Percentiles rank a stretch among this genome's conserved stretches.
Evolutionary conservation across 371 early-diverging fungal species (phyloP).

Genomic region (Paramicrosporidium saccamoebae): DNA sequence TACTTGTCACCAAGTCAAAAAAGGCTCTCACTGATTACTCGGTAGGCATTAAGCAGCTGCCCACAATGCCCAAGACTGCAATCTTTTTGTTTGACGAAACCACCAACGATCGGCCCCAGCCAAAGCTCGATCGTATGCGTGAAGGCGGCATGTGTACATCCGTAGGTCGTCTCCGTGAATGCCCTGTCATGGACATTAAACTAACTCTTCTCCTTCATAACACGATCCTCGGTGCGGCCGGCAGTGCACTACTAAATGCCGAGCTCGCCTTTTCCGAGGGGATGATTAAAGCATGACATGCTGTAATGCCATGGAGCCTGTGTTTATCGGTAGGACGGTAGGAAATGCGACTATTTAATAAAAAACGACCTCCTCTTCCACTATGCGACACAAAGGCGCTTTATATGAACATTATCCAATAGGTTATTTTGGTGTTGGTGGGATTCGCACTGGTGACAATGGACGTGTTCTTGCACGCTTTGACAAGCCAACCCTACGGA

Average conservation of each 20-base stretch:
- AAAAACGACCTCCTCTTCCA: too few relatives aligned
- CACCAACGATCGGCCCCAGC: conserved; percentile 57
- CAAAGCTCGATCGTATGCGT: conserved; percentile 51
- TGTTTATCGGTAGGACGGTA: too few relatives aligned
- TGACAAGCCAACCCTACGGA: too few relatives aligned
- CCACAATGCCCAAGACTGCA: conserved; percentile 38
- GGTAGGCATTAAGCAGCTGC: conserved; percentile 30
- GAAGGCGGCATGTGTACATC: conserved; percentile 57
- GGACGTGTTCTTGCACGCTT: too few relatives aligned
- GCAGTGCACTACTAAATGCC: conserved; percentile 73
- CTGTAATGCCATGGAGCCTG: too few relatives aligned
- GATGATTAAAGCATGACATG: conserved; percentile 14
- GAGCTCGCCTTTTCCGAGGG: conserved; percentile 57
- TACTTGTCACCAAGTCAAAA: conserved; percentile 22
- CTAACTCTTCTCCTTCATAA: conserved; percentile 68
- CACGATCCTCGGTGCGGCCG: conserved; percentile 84
- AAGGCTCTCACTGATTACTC: conserved; percentile 24
- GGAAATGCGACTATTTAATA: too few relatives aligned
- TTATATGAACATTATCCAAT: too few relatives aligned
- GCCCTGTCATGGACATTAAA: conserved; percentile 55
- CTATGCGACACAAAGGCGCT: too few relatives aligned
- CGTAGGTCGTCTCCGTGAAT: conserved; percentile 51
- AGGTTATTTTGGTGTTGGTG: too few relatives aligned
- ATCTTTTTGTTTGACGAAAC: conserved; percentile 27
- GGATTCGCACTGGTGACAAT: too few relatives aligned